Base-by-base conservation (phyloP, 805 yeast genomes). In the Sugiyamaella smithiae region DNA sequence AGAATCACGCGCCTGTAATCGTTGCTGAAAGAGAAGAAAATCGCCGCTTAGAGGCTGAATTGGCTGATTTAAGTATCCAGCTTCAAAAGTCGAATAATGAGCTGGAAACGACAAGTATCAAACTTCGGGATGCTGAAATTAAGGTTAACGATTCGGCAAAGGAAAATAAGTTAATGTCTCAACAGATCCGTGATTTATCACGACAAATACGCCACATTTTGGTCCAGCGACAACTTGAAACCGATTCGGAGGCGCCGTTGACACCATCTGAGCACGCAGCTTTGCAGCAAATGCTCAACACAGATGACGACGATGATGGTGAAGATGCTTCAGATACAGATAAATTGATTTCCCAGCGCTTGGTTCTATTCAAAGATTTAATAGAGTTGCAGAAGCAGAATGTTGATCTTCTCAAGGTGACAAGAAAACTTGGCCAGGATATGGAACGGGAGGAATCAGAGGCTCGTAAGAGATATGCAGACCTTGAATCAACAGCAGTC, bases 201-300 rank as follows among this genome's bases (percentile, higher is more conserved):
- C 80, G 82, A 37, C 98, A 91, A 63, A 76, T 93, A n/a, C 88
- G 86, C 56, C 76, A 74, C 43, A 72, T 89, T 31, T 71, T 91
- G 32, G 76, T 84, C 12, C 71, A 71, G 48, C 50, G 61, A 32
- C 88, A 85, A 60, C 72, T 86, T 1, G 73, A 80, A 24, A 69
- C 84, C 1, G 77, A 75, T 9, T 70, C 77, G n/a, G 78, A 78
- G 31, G 69, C 73, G 33, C 86, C 91, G 6, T 67, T 91, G 31
- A 76, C 85, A 4, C 65, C 72, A 0, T 77, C 77, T 11, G 97
- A 91, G 59, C 75, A 76, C 54, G 71, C 71, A n/a, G 81, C 82
- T 22, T 73, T 89, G 22, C 79, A 78, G 19, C 76, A 74, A 43
- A 70, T 88, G 33, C 70, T 81, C 29, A 51, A 54, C 7, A 45